phyloP scores from a whole-genome alignment of 768 basidiomycete genomes.

The Tulasnella sp. region DNA sequence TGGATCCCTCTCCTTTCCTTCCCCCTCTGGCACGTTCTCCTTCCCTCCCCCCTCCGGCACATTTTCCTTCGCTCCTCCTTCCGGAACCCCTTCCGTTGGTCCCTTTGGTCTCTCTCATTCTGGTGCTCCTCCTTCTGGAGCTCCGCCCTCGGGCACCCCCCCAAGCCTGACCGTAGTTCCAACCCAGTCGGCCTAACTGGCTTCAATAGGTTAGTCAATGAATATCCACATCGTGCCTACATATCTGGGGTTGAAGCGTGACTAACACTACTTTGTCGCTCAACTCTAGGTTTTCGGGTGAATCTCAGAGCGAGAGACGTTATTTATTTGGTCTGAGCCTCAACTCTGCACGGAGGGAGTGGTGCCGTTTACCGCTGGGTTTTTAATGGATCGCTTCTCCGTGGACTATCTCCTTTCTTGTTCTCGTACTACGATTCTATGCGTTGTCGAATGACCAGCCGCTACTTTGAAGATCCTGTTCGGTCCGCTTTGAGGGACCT shows the following conservation, averaged over 20 bases:
- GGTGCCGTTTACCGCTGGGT: not conserved
- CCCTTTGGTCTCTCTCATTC: not conserved
- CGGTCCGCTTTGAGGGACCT: too few relatives aligned
- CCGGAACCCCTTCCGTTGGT: not conserved
- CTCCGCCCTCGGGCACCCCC: not conserved
- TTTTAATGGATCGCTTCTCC: not conserved
- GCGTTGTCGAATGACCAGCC: too few relatives aligned
- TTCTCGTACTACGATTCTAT: too few relatives aligned
- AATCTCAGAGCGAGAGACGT: not conserved
- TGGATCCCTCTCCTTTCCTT: too few relatives aligned
- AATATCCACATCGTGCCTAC: not conserved
- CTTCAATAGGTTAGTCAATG: not conserved
- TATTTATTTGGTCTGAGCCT: not conserved
- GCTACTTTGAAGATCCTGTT: too few relatives aligned
- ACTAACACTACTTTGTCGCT: not conserved
- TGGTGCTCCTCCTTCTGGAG: not conserved
- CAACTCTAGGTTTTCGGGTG: not conserved
- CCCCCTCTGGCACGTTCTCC: not conserved
- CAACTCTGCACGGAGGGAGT: not conserved
- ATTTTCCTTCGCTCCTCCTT: not conserved
- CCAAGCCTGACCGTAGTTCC: not conserved
- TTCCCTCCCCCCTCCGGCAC: not conserved
- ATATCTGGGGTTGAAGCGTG: not conserved
- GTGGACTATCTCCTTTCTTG: too few relatives aligned
- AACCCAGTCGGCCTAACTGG: not conserved